phyloP scores from a whole-genome alignment of 2,329 filamentous ascomycete species.

The Fusarium sp. region DNA sequence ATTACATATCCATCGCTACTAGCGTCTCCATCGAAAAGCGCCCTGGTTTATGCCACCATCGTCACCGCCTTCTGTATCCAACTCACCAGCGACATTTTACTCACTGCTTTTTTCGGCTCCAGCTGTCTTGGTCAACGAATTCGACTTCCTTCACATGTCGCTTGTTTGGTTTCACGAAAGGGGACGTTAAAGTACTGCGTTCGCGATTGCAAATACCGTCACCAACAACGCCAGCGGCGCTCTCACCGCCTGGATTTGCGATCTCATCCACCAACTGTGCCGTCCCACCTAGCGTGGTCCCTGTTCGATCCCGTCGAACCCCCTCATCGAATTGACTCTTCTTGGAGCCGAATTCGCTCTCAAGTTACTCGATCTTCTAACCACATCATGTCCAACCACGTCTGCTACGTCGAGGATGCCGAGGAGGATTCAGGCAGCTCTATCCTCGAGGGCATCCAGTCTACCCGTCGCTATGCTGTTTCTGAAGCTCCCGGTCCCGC shows the following conservation, averaged over 20 bases:
- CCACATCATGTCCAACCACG: constrained; percentile 58
- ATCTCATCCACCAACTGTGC: constrained; percentile 39
- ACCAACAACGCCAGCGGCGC: constrained; percentile 21
- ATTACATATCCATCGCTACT: constrained; percentile 19
- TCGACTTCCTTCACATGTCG: constrained; percentile 38
- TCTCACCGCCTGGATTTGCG: constrained; percentile 39
- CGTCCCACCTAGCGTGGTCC: constrained; percentile 48
- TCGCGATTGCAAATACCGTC: constrained; percentile 31
- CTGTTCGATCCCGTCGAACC: constrained; percentile 42
- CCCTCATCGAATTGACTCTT: constrained; percentile 39
- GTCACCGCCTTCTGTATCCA: constrained; percentile 42
- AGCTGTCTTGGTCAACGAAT: constrained; percentile 21
- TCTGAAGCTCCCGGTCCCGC: constrained; percentile 57
- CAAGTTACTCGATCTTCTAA: constrained; percentile 30
- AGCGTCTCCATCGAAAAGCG: constrained; percentile 33
- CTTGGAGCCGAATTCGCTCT: constrained; percentile 37
- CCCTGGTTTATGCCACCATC: constrained; percentile 44
- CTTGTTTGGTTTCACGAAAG: constrained; percentile 37
- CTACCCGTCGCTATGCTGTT: constrained; percentile 59
- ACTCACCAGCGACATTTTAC: constrained; percentile 34
- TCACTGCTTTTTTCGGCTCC: constrained; percentile 24
- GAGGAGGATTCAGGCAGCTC: constrained; percentile 63
- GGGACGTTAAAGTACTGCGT: constrained; percentile 43
- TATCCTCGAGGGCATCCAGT: constrained; percentile 54
- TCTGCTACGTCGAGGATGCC: constrained; percentile 63